These are phyloP conservation scores for Knoxia roxburghii DNA, from an alignment of 257 asterid genomes.

Conservation along the genomic window DNA sequence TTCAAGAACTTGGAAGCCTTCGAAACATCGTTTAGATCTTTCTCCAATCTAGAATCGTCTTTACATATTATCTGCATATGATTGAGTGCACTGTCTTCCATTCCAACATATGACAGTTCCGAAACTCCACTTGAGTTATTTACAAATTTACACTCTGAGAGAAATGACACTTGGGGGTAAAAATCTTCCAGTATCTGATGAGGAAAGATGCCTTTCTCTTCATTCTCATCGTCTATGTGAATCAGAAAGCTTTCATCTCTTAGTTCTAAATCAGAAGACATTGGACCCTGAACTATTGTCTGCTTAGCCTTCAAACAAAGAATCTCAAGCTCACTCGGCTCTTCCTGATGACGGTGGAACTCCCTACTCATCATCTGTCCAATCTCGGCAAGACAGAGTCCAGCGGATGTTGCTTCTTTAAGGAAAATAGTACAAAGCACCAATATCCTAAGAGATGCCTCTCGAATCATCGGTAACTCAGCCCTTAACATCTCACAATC, in stretches of 20 bases:
- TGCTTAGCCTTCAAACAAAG: slow-evolving; percentile 77
- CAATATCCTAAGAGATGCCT: slow-evolving; percentile 78
- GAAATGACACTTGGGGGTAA: background rate
- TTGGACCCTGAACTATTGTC: slow-evolving; percentile 34
- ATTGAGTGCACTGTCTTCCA: slow-evolving; percentile 6
- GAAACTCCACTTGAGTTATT: background rate
- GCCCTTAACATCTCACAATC: slow-evolving; percentile 70
- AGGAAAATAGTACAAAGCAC: slow-evolving; percentile 71
- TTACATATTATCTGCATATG: slow-evolving; percentile 1
- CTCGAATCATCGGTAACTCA: slow-evolving; percentile 91
- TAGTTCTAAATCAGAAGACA: background rate
- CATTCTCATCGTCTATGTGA: slow-evolving; percentile 12
- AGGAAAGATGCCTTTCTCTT: background rate
- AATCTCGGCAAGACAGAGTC: slow-evolving; percentile 89
- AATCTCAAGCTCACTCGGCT: slow-evolving; percentile 89
- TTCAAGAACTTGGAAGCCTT: background rate
- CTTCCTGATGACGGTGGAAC: slow-evolving; percentile 77
- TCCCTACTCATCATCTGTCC: slow-evolving; percentile 98
- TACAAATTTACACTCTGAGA: background rate
- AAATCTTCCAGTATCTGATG: background rate
- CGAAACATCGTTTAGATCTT: background rate
- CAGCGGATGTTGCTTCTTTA: slow-evolving; percentile 71
- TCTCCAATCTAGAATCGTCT: background rate
- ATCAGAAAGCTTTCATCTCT: slow-evolving; percentile 16
- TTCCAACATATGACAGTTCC: background rate